phyloP scores from a whole-genome alignment of 306 rosid species.

The Argentina anserina region DNA sequence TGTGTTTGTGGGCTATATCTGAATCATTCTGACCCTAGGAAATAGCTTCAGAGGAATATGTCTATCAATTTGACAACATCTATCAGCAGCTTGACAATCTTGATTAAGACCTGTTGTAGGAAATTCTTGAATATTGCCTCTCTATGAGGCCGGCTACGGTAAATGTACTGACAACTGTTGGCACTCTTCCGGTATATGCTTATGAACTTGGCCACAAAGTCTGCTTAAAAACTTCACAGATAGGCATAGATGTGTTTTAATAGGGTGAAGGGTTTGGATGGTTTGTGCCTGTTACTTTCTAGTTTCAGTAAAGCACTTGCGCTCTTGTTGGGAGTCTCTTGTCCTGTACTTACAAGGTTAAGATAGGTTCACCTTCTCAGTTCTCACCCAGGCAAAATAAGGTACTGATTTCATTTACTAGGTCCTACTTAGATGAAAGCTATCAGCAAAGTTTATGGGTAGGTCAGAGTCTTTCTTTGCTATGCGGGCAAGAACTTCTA shows the following conservation, averaged over 20 bases:
- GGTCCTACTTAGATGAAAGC: no score
- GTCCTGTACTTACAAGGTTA: constrained; percentile 37
- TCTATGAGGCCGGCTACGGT: constrained; percentile 12
- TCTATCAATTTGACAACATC: background rate
- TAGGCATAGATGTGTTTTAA: background rate
- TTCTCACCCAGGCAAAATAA: background rate
- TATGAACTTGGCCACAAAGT: constrained; percentile 80
- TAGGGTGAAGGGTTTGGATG: background rate
- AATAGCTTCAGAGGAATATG: background rate
- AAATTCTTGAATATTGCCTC: background rate
- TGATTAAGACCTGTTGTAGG: background rate
- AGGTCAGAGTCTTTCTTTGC: no score
- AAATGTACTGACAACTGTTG: constrained; percentile 30
- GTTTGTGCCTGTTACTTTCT: constrained; percentile 48
- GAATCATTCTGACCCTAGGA: background rate
- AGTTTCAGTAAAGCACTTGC: constrained; percentile 68
- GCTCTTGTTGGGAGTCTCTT: constrained; percentile 78
- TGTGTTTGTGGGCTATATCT: no score
- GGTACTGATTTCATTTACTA: no score
- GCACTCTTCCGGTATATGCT: constrained; percentile 62
- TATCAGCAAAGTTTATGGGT: no score
- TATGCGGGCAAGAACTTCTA: no score
- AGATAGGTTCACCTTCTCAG: constrained; percentile 17
- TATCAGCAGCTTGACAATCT: background rate
- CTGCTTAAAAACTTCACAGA: constrained; percentile 35